Conservation (phyloP, 2,329 filamentous ascomycete species). For the Trichoderma simmonsii region DNA sequence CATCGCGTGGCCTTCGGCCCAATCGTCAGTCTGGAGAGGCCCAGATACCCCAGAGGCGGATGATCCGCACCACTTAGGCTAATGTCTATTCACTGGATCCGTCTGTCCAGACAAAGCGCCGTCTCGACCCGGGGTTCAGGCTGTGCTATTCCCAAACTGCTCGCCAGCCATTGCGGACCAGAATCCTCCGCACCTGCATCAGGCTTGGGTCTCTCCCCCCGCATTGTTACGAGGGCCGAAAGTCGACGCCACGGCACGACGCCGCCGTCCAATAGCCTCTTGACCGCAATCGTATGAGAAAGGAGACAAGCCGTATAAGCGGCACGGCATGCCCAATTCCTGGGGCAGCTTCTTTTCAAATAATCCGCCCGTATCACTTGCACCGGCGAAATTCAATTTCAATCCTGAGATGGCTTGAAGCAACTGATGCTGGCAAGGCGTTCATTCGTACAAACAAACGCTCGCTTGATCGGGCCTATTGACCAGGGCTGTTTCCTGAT, state of each 20-base stretch:
- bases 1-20: conserved; percentile 12
- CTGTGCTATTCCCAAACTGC: background rate
- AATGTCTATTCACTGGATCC: conserved; percentile 16
- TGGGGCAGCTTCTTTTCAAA: background rate
- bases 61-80: conserved; percentile 16
- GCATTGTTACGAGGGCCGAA: conserved; percentile 8
- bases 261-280: conserved; percentile 8
- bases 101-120: background rate
- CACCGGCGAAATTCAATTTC: conserved; percentile 2
- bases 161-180: background rate
- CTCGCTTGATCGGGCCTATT: conserved; percentile 9
- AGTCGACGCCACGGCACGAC: background rate
- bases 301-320: conserved; percentile 5
- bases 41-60: conserved; percentile 11
- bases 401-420: background rate
- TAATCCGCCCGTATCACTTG: conserved; percentile 3
- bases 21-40: background rate
- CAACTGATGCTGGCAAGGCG: background rate
- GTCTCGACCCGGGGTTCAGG: background rate
- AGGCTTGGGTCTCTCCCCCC: background rate
- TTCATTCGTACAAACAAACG: background rate
- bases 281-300: background rate
- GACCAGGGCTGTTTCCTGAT: background rate
- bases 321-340: background rate
- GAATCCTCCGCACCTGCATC: conserved; percentile 2